Evolutionary conservation across 768 basidiomycete species (phyloP).

Genomic region (Suillus americanus): DNA sequence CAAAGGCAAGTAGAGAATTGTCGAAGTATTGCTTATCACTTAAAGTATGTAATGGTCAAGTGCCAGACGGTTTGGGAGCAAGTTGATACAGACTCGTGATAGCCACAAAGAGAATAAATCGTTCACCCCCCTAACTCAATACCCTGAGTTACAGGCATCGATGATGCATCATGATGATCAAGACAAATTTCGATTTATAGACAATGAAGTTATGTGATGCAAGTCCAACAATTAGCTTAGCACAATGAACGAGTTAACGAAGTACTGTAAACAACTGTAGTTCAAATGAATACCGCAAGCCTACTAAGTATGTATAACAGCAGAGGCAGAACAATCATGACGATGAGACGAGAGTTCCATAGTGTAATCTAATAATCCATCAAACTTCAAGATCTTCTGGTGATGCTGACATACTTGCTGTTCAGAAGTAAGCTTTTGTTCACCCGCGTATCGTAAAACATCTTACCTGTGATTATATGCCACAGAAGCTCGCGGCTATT

Average conservation of each 20-base stretch:
- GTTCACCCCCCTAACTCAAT: too few relatives aligned
- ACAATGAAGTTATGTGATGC: neutral
- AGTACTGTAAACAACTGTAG: neutral
- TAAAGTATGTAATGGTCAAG: too few relatives aligned
- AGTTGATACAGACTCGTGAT: conserved; percentile 5
- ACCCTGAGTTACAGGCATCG: neutral
- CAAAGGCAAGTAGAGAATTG: too few relatives aligned
- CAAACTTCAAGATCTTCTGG: neutral
- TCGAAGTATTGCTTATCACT: too few relatives aligned
- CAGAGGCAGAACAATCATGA: neutral
- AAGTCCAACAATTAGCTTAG: neutral
- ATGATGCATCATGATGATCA: neutral
- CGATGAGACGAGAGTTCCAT: neutral
- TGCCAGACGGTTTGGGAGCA: conserved; percentile 22
- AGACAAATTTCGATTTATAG: neutral
- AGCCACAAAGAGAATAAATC: too few relatives aligned
- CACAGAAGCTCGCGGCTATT: conserved; percentile 47
- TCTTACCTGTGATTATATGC: conserved; percentile 32
- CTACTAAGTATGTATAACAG: neutral
- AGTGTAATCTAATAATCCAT: neutral
- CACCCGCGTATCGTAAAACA: neutral
- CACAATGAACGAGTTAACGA: neutral
- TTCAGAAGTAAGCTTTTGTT: neutral
- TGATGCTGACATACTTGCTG: neutral
- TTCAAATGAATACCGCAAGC: neutral